These are phyloP conservation scores for Nitzschia inconspicua DNA, from an alignment of 108 stramenopile genomes.

Conservation along the genomic window DNA sequence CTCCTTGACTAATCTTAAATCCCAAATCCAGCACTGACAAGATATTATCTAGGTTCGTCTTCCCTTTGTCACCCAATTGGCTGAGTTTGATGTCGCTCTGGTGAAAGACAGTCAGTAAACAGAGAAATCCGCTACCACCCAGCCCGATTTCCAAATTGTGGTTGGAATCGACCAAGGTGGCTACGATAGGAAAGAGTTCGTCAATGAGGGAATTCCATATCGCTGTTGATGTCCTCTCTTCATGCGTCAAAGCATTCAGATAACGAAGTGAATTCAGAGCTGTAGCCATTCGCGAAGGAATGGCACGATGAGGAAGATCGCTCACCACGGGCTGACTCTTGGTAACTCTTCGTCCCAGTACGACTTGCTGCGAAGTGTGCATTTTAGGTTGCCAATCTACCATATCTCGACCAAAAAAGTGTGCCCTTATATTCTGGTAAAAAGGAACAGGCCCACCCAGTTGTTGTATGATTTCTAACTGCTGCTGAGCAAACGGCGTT, in stretches of 20 bases:
- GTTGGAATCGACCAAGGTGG: constrained; percentile 2
- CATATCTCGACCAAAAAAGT: constrained; percentile 13
- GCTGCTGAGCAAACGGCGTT: too few relatives aligned
- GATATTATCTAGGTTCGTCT: background rate
- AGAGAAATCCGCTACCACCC: constrained; percentile 1
- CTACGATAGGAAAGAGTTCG: constrained; percentile 2
- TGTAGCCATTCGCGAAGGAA: background rate
- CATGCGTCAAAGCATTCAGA: background rate
- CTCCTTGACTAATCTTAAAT: background rate
- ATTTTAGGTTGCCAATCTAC: too few relatives aligned
- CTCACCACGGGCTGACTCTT: background rate
- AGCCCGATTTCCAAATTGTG: background rate
- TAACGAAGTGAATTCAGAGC: background rate
- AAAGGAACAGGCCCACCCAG: constrained; percentile 1
- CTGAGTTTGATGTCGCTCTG: too few relatives aligned
- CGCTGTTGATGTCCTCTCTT: too few relatives aligned
- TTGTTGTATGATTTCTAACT: too few relatives aligned
- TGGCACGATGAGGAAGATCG: background rate
- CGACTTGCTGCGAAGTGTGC: background rate
- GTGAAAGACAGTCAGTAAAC: background rate
- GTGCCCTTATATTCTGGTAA: background rate
- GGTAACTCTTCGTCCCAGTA: constrained; percentile 3
- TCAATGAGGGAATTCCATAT: too few relatives aligned
- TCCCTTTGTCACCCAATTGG: background rate
- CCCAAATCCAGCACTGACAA: constrained; percentile 2